Evolutionary conservation across 176 grass and related monocot genomes (phyloP).

Genomic region (Raddia distichophylla): DNA sequence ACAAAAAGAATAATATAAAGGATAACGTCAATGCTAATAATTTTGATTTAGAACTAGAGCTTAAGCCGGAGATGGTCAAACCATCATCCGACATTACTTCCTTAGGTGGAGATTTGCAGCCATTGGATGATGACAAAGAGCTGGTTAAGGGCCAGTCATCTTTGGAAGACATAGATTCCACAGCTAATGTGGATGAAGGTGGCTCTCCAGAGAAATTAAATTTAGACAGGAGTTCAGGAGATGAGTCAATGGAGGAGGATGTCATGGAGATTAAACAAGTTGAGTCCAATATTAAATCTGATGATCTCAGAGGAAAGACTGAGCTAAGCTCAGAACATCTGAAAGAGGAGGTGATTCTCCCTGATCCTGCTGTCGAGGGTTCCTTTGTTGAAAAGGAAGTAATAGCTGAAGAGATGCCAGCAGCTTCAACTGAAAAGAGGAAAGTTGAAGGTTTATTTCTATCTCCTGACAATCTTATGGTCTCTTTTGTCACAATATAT

Average conservation of each 20-base stretch:
- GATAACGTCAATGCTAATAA: constrained; percentile 99
- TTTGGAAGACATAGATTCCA: constrained; percentile 76
- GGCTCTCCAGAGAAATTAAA: constrained; percentile 94
- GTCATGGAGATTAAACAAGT: constrained; percentile 68
- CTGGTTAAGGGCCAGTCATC: constrained; percentile 64
- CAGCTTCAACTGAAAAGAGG: constrained; percentile 75
- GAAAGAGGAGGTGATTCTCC: constrained; percentile 53
- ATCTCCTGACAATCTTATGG: not conserved
- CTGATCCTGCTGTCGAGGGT: constrained; percentile 44
- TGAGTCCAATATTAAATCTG: constrained; percentile 65
- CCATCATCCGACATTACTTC: constrained; percentile 77
- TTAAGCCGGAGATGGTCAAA: constrained; percentile 89
- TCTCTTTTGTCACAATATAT: not conserved
- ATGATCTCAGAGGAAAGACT: constrained; percentile 44
- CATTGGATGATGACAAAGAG: constrained; percentile 81
- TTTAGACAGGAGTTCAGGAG: constrained; percentile 98
- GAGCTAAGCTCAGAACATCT: constrained; percentile 54
- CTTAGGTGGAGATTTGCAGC: constrained; percentile 76
- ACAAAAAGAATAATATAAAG: constrained; percentile 85
- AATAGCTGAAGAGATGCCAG: constrained; percentile 60
- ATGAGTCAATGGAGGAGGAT: constrained; percentile 99
- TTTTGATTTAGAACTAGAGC: constrained; percentile 99
- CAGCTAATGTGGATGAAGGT: constrained; percentile 68
- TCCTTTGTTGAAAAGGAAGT: constrained; percentile 53
- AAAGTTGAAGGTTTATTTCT: constrained; percentile 84